phyloP scores from a whole-genome alignment of 1,284 basidiomycete species.

The Agroathelia rolfsii region DNA sequence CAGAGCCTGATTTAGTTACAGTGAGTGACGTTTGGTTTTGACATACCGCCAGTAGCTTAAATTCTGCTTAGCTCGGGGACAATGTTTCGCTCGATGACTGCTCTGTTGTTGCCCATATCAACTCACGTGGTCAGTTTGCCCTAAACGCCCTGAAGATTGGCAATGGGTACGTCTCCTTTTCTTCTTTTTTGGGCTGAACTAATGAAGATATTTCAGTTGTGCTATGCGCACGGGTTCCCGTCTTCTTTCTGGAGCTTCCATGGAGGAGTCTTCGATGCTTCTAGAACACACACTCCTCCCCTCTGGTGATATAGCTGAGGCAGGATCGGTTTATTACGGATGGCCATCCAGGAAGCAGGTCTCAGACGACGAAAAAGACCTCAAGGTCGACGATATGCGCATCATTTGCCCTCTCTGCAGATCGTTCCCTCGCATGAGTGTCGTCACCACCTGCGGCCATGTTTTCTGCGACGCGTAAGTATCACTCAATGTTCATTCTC shows the following conservation, averaged over 20 bases:
- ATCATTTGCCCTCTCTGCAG: slow-evolving; percentile 14
- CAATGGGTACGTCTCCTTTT: slow-evolving; percentile 20
- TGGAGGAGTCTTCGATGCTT: slow-evolving; percentile 38
- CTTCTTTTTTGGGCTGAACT: neutral
- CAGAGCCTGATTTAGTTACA: slow-evolving; percentile 33
- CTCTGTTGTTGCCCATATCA: slow-evolving; percentile 36
- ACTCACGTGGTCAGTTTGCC: slow-evolving; percentile 33
- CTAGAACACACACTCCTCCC: slow-evolving; percentile 37
- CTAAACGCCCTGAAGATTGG: slow-evolving; percentile 31
- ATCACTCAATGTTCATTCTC: neutral
- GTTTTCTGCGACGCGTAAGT: slow-evolving; percentile 23
- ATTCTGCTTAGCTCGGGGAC: slow-evolving; percentile 24
- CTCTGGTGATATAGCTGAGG: slow-evolving; percentile 36
- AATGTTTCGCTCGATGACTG: slow-evolving; percentile 32
- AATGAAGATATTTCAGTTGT: slow-evolving; percentile 16
- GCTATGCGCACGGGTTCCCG: slow-evolving; percentile 35
- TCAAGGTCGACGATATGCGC: slow-evolving; percentile 7
- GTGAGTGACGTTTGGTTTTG: slow-evolving; percentile 12
- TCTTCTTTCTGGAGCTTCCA: slow-evolving; percentile 37
- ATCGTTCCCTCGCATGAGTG: slow-evolving; percentile 12
- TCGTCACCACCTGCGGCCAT: slow-evolving; percentile 18
- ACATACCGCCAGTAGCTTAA: slow-evolving; percentile 1
- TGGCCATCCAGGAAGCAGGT: slow-evolving; percentile 29
- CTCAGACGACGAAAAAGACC: neutral
- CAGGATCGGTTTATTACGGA: slow-evolving; percentile 28